phyloP scores from a whole-genome alignment of 78 protist species.

The Dictyostelium firmibasis region DNA sequence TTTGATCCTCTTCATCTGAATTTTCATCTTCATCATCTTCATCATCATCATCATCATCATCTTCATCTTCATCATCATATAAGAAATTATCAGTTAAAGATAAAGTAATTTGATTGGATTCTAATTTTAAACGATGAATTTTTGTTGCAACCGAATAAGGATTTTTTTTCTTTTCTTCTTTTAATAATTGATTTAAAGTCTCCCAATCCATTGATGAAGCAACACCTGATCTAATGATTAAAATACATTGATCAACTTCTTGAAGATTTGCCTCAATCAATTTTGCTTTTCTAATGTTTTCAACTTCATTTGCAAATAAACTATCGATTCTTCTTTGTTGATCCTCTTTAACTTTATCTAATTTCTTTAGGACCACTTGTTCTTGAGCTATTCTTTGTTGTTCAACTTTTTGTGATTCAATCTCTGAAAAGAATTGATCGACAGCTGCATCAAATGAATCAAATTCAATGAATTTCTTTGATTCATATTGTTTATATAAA shows the following conservation, averaged over 20 bases:
- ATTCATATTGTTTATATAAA: constrained; percentile 53
- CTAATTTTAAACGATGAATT: constrained; percentile 85
- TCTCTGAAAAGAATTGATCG: constrained; percentile 92
- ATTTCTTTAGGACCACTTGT: constrained; percentile 66
- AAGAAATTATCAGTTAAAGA: constrained; percentile 17
- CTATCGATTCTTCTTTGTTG: constrained; percentile 87
- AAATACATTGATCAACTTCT: constrained; percentile 83
- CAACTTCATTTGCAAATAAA: constrained; percentile 69
- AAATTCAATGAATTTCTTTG: constrained; percentile 33
- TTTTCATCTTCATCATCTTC: constrained; percentile 57
- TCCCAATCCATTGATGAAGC: constrained; percentile 91
- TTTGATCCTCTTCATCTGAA: constrained; percentile 68
- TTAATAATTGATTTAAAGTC: constrained; percentile 55
- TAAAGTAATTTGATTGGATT: constrained; percentile 49
- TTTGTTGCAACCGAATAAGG: constrained; percentile 85
- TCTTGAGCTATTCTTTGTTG: constrained; percentile 83
- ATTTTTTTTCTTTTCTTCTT: constrained; percentile 56
- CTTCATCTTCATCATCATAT: constrained; percentile 62
- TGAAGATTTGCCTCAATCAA: constrained; percentile 83
- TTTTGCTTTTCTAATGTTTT: constrained; percentile 79
- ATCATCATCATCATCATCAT: constrained; percentile 26
- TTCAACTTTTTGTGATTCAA: constrained; percentile 86
- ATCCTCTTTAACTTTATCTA: constrained; percentile 81
- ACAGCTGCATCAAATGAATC: constrained; percentile 89
- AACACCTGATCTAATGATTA: constrained; percentile 69